phyloP scores from a whole-genome alignment of 169 alveolate genomes.

The Plasmodium malariae region DNA sequence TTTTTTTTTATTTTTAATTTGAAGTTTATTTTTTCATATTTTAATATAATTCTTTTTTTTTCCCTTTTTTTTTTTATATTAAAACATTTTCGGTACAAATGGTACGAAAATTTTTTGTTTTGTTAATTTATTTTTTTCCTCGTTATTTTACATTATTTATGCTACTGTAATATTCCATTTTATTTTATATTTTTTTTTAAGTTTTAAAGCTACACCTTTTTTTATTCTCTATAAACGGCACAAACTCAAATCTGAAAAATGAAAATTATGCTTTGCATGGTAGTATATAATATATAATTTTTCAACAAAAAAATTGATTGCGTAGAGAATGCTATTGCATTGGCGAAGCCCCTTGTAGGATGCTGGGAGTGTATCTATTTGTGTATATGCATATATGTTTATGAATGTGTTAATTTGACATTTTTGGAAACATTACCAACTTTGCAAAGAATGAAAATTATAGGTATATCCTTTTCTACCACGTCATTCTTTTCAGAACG shows the following conservation, averaged over 20 bases:
- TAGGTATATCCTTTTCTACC: too few relatives aligned
- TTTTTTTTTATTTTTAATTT: slow-evolving; percentile 14
- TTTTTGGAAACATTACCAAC: too few relatives aligned
- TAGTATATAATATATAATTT: too few relatives aligned
- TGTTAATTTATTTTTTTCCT: not conserved
- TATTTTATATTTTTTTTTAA: not conserved
- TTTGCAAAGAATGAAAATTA: too few relatives aligned
- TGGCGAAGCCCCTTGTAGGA: too few relatives aligned
- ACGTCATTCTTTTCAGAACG: too few relatives aligned
- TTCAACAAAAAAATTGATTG: too few relatives aligned
- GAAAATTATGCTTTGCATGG: not conserved
- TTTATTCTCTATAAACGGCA: not conserved
- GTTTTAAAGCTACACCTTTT: not conserved
- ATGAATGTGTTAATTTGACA: too few relatives aligned
- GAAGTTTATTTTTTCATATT: not conserved
- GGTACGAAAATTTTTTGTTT: not conserved
- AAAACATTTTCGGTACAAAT: slow-evolving; percentile 1
- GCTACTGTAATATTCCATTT: not conserved
- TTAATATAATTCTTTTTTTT: slow-evolving; percentile 5
- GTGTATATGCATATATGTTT: too few relatives aligned
- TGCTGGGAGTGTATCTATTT: too few relatives aligned
- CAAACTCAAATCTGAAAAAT: too few relatives aligned
- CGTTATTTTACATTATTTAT: not conserved
- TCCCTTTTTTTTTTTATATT: slow-evolving; percentile 3
- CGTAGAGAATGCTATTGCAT: too few relatives aligned